Percentiles rank a stretch among this genome's conserved stretches.
Evolutionary conservation across 1,284 basidiomycete genomes (phyloP).

Genomic region (Leucoagaricus sp.): DNA sequence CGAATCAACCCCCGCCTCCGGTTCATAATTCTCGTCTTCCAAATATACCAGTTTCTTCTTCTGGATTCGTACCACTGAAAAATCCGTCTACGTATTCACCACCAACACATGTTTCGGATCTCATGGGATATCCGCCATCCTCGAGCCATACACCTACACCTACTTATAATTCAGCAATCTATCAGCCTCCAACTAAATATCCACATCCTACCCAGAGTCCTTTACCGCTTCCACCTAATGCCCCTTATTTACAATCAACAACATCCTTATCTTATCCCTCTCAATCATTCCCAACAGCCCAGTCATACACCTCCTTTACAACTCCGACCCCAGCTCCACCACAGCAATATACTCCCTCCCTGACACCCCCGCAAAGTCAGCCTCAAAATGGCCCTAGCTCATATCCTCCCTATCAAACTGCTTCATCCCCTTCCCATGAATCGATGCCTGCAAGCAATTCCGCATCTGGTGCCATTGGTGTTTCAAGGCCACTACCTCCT

Average conservation of each 20-base stretch:
- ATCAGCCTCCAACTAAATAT: constrained; percentile 13
- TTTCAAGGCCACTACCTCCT: constrained; percentile 60
- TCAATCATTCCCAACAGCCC: constrained; percentile 37
- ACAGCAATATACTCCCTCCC: constrained; percentile 32
- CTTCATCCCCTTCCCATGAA: constrained; percentile 39
- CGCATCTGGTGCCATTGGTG: constrained; percentile 33
- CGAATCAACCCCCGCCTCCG: constrained; percentile 37
- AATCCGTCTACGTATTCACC: constrained; percentile 34
- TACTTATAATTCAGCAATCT: constrained; percentile 28
- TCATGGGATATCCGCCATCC: constrained; percentile 44
- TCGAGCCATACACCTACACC: constrained; percentile 38
- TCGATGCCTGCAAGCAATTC: constrained; percentile 31
- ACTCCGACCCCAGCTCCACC: constrained; percentile 26
- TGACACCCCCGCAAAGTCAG: not conserved
- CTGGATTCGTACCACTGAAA: constrained; percentile 62
- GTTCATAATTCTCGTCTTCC: constrained; percentile 55
- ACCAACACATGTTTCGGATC: constrained; percentile 47
- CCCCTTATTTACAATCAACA: constrained; percentile 25
- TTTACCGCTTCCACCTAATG: constrained; percentile 9
- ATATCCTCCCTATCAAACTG: constrained; percentile 27
- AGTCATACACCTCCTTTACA: constrained; percentile 25
- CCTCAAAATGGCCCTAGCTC: constrained; percentile 17
- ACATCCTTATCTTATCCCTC: constrained; percentile 27
- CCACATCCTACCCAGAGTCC: constrained; percentile 15
- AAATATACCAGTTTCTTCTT: constrained; percentile 64